Percentiles rank a stretch among this genome's conserved stretches.
phyloP scores from a whole-genome alignment of 805 yeast genomes.

The Metschnikowia koreensis region DNA sequence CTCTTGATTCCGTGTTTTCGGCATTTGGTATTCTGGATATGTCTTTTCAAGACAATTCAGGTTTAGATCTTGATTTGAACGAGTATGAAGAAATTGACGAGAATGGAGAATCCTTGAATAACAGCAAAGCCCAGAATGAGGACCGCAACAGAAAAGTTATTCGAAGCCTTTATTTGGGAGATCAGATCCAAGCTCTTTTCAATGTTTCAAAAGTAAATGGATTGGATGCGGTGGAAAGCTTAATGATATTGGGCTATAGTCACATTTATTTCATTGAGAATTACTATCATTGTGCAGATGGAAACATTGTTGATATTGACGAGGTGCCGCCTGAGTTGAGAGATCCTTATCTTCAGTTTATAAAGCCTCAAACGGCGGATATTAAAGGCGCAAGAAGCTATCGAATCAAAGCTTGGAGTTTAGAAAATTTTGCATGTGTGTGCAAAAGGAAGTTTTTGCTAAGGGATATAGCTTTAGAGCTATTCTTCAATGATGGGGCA shows the following conservation, averaged over 20 bases:
- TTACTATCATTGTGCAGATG: conserved; percentile 56
- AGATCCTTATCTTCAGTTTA: conserved; percentile 67
- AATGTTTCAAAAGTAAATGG: conserved; percentile 77
- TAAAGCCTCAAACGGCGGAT: conserved; percentile 46
- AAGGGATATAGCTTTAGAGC: conserved; percentile 77
- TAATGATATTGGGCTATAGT: conserved; percentile 64
- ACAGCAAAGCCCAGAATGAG: conserved; percentile 33
- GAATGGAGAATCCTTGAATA: conserved; percentile 14
- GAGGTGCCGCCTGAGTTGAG: conserved; percentile 62
- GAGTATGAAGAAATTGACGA: conserved; percentile 25
- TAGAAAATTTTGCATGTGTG: conserved; percentile 57
- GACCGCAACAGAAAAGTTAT: conserved; percentile 76
- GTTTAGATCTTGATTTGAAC: conserved; percentile 17
- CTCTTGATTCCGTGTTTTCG: conserved; percentile 14
- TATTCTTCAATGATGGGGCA: conserved; percentile 71
- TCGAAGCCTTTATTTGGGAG: conserved; percentile 66
- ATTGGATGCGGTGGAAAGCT: conserved; percentile 70
- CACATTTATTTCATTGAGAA: conserved; percentile 69
- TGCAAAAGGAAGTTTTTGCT: conserved; percentile 74
- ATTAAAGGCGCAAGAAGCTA: conserved; percentile 35
- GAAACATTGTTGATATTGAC: conserved; percentile 56
- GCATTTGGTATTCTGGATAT: conserved; percentile 28
- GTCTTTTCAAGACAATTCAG: conserved; percentile 19
- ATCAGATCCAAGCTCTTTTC: conserved; percentile 67
- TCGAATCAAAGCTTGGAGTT: conserved; percentile 56